Evolutionary conservation across 2,329 filamentous ascomycete species (phyloP).

Genomic region (Ceratocystis diversiconidia): DNA sequence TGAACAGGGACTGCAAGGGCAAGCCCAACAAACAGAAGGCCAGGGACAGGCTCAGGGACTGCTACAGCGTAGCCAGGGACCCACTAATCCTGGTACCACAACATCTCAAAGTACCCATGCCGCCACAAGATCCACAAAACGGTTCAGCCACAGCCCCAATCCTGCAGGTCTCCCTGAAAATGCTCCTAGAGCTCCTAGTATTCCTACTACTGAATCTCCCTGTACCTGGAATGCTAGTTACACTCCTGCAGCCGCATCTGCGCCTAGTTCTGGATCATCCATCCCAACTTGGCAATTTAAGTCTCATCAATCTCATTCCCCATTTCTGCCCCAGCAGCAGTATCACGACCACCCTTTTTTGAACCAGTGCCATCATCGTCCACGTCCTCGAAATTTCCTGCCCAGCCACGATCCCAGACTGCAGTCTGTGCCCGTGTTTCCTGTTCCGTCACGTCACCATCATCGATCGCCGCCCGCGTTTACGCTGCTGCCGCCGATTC

Average conservation of each 20-base stretch:
- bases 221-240: slow-evolving; percentile 4
- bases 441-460: not conserved
- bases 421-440: slow-evolving; percentile 1
- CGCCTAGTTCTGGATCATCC: not conserved
- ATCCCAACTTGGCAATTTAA: not conserved
- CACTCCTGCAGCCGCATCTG: not conserved
- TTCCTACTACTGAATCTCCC: not conserved
- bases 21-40: not conserved
- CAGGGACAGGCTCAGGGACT: too few species aligned
- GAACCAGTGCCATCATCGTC: not conserved
- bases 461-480: slow-evolving; percentile 1
- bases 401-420: not conserved
- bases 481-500: not conserved
- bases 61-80: not conserved
- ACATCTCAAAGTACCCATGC: not conserved
- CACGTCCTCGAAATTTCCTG: not conserved
- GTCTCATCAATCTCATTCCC: not conserved
- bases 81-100: not conserved
- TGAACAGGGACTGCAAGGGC: not conserved
- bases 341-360: not conserved
- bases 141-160: not conserved
- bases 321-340: not conserved
- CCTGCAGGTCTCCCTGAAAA: not conserved
- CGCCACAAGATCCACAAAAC: not conserved
- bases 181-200: not conserved